Base-by-base conservation (phyloP, 2,329 filamentous ascomycete species). In the Cladosporium sp. region DNA sequence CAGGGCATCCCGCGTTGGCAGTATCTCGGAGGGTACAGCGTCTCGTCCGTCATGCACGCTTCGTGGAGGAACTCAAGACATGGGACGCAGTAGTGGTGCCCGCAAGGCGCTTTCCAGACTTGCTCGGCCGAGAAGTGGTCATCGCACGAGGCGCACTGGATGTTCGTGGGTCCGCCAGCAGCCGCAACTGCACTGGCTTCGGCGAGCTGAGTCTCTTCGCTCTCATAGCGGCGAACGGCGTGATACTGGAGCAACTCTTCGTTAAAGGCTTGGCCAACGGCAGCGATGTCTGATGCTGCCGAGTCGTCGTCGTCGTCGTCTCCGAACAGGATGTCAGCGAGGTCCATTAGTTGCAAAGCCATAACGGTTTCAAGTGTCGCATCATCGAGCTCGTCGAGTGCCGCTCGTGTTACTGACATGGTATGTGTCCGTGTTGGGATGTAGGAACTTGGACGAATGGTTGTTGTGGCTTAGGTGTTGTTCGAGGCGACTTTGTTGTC, bases 1-100 rank as follows among this genome's bases (percentile, higher is more conserved):
- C 83, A 58, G 0, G 79, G 72, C 5, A 88, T 82, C 0, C 72
- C 65, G 29, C 80, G 68, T 0, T 69, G 66, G 70, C 85, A 88
- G 74, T 86, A 88, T 1, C 79, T 78, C 0, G 86, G 85, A 0
- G 86, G 86, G 65, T 86, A 88, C 0, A 85, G 70, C 0, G 80
- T 77, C 64, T 88, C 83, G 67, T 87, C 83, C 0, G 65, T 74
- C 26, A 84, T 77, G 0, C 83, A 77, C 0, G 71, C 63, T 1
- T 66, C n/a, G 71, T 88, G 84, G 0, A 87, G 78, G 0, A 67
- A 64, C 2, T 70, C 69, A 0, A 88, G 68, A 69, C 86, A 88
- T 0, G 67, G 67, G 0, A 72, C 71, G 69, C 86, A 89, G 72
- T 87, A 88, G 2, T 79, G 70, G 67, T 88, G 84, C 0, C 67